Evolutionary conservation across 208 protist species (phyloP), one percentile per base, ranked within the genome.

Genomic region (Leptomonas pyrrhocoris): DNA sequence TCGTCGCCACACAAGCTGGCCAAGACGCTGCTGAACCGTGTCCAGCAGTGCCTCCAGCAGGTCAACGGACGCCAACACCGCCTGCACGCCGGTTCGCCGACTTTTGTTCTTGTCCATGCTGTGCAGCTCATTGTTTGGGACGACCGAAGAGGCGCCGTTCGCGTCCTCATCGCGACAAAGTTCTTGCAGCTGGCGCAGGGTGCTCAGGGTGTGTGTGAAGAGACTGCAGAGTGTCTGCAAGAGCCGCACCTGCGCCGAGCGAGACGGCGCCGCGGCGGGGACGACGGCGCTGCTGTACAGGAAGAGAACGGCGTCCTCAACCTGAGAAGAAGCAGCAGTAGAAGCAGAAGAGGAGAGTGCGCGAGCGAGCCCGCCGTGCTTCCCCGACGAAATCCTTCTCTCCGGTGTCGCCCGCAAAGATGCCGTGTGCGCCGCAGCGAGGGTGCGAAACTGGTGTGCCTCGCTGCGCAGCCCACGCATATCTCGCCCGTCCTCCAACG

Each of bases 1-100:
- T 11, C 73, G 77, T 23, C 71, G 65, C 78, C 77, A 84, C 40
- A 77, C 81, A 25, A 73, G 75, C 46, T 69, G 61, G 16, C 79
- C 78, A 27, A 75, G 70, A 49, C 63, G 63, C n/a, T 54, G 13
- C 53, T 72, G 58, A 8, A 72, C 81, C 18, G 77, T 65, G 38
- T 73, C 34, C 16, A 93, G 27, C 0, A 93, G 59, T 19, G 53
- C 51, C 3, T 36, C 25, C 36, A 68, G 34, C 40, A 65, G 23
- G 12, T 67, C 34, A 6, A 71, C 25, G 43, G 61, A 65, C 38
- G 48, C 45, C 46, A 70, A 5, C 23, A 48, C 77, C 18, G 56
- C 78, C 36, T 40, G 50, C 36, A 50, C 38, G 3, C 28, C 45
- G 9, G n/a, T 28, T 30, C 13, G 48, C 13, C 16, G 9, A 28